These are phyloP conservation scores for Dactylellina sp. DNA, from an alignment of 2,329 filamentous ascomycete genomes.

Conservation along the genomic window DNA sequence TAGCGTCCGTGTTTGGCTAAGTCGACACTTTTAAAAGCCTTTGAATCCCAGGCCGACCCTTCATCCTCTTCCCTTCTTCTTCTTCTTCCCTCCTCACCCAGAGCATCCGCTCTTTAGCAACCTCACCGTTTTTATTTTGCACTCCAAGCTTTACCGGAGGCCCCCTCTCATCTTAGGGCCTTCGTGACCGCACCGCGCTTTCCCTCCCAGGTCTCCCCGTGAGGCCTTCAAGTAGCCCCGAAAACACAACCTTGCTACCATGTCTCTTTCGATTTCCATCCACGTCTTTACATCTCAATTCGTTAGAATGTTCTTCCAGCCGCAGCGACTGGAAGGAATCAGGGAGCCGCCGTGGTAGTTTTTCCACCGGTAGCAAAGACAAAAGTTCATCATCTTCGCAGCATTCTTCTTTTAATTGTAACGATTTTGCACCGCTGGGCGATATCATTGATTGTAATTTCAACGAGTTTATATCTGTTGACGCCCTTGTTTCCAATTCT, in stretches of 20 bases:
- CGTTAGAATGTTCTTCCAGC: slow-evolving; percentile 49
- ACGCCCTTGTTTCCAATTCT: slow-evolving; percentile 29
- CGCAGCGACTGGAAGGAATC: slow-evolving; percentile 40
- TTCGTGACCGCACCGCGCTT: slow-evolving; percentile 24
- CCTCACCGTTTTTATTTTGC: slow-evolving; percentile 7
- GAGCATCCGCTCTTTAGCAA: slow-evolving; percentile 47
- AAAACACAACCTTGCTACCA: slow-evolving; percentile 42
- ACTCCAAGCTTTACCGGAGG: slow-evolving; percentile 21
- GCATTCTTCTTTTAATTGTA: slow-evolving; percentile 6
- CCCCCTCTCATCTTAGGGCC: slow-evolving; percentile 14
- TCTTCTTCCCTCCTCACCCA: slow-evolving; percentile 20
- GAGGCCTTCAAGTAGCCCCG: slow-evolving; percentile 40
- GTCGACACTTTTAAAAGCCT: slow-evolving; percentile 4
- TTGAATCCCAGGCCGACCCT: slow-evolving; percentile 3
- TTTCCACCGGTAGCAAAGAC: slow-evolving; percentile 8
- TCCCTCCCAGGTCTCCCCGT: slow-evolving; percentile 49
- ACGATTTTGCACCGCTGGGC: slow-evolving; percentile 9
- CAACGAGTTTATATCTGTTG: slow-evolving; percentile 48
- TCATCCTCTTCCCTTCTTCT: slow-evolving; percentile 7
- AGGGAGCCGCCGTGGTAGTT: slow-evolving; percentile 53
- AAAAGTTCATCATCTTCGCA: slow-evolving; percentile 5
- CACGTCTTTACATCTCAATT: slow-evolving; percentile 11
- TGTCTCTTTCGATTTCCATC: slow-evolving; percentile 31
- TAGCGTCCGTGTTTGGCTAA: slow-evolving; percentile 1
- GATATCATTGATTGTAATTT: slow-evolving; percentile 54